Conservation (phyloP, 176 grass and related monocot genomes). For the sorghum (Sorghum bicolor) region DNA sequence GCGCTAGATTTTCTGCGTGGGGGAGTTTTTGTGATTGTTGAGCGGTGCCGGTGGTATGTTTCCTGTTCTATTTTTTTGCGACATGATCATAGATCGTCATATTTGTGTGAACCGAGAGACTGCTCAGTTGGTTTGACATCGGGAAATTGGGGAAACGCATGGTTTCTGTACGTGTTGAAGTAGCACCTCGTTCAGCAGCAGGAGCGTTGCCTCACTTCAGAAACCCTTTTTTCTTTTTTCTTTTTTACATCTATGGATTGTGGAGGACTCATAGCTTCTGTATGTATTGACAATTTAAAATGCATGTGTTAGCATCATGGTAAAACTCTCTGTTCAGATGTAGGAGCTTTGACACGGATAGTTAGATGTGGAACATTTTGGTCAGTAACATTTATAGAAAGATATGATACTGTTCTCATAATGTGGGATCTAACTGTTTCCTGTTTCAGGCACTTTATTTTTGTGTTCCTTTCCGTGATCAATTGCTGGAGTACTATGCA, state of each 20-base stretch:
- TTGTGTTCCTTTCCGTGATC: constrained; percentile 89
- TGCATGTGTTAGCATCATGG: background rate
- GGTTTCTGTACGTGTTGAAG: background rate
- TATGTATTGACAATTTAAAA: background rate
- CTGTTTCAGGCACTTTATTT: constrained; percentile 81
- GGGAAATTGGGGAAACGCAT: background rate
- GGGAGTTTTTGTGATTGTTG: background rate
- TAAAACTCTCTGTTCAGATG: background rate
- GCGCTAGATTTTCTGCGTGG: background rate
- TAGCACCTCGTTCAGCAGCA: background rate
- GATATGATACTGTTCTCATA: background rate
- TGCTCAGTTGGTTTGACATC: background rate
- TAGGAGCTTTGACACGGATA: background rate
- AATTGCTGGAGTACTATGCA: constrained; percentile 91
- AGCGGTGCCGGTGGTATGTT: background rate
- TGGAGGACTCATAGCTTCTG: background rate
- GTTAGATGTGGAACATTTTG: background rate
- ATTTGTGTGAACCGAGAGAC: background rate
- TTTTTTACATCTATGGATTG: background rate
- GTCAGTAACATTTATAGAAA: background rate
- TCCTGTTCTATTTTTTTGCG: background rate
- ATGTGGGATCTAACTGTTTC: background rate
- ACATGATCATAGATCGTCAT: background rate
- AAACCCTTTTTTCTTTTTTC: background rate
- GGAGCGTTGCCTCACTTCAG: background rate